Percentiles rank a stretch among this genome's conserved stretches.
These are phyloP conservation scores for Chlorokybus atmophyticus DNA, from an alignment of 139 green algal genomes.

Conservation along the genomic window DNA sequence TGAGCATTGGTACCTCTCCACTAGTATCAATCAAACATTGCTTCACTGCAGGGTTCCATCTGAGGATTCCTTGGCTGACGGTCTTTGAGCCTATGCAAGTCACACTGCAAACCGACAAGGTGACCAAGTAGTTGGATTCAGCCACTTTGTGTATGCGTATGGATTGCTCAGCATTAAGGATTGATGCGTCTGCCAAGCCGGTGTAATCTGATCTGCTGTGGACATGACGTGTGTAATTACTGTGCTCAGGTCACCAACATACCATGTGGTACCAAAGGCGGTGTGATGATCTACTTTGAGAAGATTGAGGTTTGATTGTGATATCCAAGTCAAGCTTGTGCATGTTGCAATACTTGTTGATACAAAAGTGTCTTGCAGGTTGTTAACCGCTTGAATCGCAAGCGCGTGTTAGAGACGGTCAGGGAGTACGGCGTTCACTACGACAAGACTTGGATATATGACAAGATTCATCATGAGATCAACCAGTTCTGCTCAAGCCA, in stretches of 20 bases:
- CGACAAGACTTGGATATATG: conserved; percentile 47
- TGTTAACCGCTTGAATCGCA: no score
- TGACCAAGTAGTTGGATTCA: conserved; percentile 8
- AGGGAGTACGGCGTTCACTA: conserved; percentile 31
- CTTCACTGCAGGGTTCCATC: neutral
- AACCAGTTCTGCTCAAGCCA: conserved; percentile 45
- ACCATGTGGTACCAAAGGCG: conserved; percentile 40
- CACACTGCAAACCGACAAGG: conserved; percentile 43
- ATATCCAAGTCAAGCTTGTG: no score
- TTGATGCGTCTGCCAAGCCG: neutral
- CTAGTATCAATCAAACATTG: neutral
- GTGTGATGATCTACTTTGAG: conserved; percentile 41
- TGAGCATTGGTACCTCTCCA: neutral
- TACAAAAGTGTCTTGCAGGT: no score
- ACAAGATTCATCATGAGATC: conserved; percentile 52
- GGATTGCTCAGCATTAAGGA: neutral
- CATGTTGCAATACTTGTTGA: no score
- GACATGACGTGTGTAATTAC: no score
- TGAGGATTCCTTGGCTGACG: neutral
- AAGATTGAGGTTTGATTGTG: conserved; percentile 52
- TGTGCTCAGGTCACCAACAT: conserved; percentile 38
- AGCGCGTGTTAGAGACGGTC: neutral
- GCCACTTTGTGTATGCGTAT: neutral
- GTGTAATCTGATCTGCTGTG: no score
- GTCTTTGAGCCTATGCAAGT: conserved; percentile 22